phyloP scores from a whole-genome alignment of 2,329 filamentous ascomycete genomes.

The Immersiporthe knoxdaviesiana region DNA sequence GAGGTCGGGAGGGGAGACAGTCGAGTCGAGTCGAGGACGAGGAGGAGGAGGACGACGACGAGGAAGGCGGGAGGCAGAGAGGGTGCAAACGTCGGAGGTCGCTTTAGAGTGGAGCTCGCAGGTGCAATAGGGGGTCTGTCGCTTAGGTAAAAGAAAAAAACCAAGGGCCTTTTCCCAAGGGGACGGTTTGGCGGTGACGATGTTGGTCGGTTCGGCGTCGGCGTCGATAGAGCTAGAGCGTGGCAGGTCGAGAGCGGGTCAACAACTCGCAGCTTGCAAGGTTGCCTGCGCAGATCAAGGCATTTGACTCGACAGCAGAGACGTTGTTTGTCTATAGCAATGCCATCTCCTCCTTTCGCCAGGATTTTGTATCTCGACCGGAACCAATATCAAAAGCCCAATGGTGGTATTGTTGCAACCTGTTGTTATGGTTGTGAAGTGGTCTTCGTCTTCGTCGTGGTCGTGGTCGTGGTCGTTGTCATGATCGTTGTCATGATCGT shows the following conservation, averaged over 20 bases:
- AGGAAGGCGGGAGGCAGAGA: constrained; percentile 19
- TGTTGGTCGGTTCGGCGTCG: constrained; percentile 21
- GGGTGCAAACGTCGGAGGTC: constrained; percentile 6
- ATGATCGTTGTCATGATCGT: background rate
- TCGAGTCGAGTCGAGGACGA: constrained; percentile 18
- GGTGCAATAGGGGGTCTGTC: constrained; percentile 27
- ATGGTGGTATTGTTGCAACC: background rate
- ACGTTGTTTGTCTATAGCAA: constrained; percentile 19
- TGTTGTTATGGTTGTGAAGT: background rate
- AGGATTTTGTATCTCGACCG: background rate
- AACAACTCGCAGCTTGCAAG: constrained; percentile 20
- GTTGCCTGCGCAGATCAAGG: constrained; percentile 20
- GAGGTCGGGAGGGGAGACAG: background rate
- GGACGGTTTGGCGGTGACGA: constrained; percentile 22
- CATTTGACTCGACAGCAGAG: constrained; percentile 7
- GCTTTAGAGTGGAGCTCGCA: constrained; percentile 21
- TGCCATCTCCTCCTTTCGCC: constrained; percentile 20
- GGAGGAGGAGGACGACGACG: constrained; percentile 17
- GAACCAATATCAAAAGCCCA: background rate
- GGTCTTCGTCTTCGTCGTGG: background rate
- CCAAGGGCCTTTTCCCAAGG: constrained; percentile 3
- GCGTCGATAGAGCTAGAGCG: constrained; percentile 21
- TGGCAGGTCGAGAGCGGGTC: constrained; percentile 6
- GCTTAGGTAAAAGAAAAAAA: constrained; percentile 27
- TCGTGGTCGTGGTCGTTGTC: too few species aligned